Evolutionary conservation across 2,329 filamentous ascomycete species (phyloP), one percentile per base, ranked within the genome.

Genomic region (Talaromyces sp.): DNA sequence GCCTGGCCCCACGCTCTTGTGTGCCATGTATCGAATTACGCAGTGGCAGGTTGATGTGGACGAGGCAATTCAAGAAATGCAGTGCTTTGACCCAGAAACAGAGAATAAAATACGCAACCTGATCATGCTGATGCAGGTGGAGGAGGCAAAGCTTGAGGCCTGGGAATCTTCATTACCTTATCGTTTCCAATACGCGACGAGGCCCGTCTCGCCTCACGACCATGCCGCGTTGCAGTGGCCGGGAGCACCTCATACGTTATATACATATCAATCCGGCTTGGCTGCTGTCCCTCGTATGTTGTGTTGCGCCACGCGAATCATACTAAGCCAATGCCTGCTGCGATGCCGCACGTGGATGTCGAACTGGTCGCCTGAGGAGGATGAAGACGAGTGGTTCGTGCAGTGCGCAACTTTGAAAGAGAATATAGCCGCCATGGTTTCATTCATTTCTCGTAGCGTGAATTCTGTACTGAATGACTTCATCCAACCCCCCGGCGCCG

Each of bases 21-120:
- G 32, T 21, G 19, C 50, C 27, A 57, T 57, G 56, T 51, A 57
- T 21, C 41, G 32, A 21, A 14, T 32, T 10, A 46, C 41, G 0
- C 26, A 31, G 3, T 50, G 41, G 41, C 56, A 57, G 31, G 56
- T 31, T 4, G 56, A 57, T 14, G 50, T 57, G n/a, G 56, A 57
- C 29, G n/a, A 17, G 7, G 29, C 31, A 11, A 41, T 57, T 19
- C n/a, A 27, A 21, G 26, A 35, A 11, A 29, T n/a, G 7, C 32
- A 10, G 8, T 9, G n/a, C 3, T 27, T 35, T 12, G 29, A 31
- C 24, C 2, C 14, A 35, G 41, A 41, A 35, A 29, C 56, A 1
- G 12, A 35, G 26, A 24, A 11, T 3, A 19, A 19, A 3, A 57
- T 57, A 27, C 12, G 32, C 3, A 31, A 50, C 14, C 26, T 38